Base-by-base conservation (phyloP, 305 asterid genomes). In the Fraxinus velutina region DNA sequence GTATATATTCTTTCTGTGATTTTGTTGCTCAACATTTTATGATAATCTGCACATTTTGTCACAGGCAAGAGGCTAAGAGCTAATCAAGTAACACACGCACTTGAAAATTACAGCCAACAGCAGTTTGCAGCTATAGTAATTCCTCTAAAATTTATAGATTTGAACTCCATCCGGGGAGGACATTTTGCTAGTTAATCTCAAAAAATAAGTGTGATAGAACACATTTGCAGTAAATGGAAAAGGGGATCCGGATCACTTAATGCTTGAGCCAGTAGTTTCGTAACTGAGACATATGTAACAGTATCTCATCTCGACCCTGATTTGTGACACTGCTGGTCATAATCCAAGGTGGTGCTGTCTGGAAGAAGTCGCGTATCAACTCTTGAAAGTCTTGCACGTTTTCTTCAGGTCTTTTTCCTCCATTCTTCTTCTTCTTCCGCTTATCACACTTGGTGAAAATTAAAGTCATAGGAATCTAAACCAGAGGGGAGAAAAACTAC, bases 251-350 rank as follows among this genome's bases (percentile, higher is more conserved):
- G 10, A 36, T 36, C 36, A 78, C 50, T 84, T 83, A 94, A 85
- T 96, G 97, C 86, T 96, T 94, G 81, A 93, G 97, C 99, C 99
- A 94, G 89, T 96, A 96, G 85, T 94, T 96, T 24, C 97, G 83
- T 29, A 96, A 91, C 92, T 96, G 99, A 66, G 99, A 92, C 94
- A 94, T 94, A 87, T 96, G 99, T 90, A 94, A 75, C 86, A 96
- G 76, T 79, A 96, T 93, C 82, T 96, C 99, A n/a, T 96, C 99
- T 47, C 99, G 89, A 0, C 99, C 99, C 89, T 92, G 98, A 82
- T 96, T 94, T 21, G 98, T 96, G 44, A 96, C 91, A 34, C 99
- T 94, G 80, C 99, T 94, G 0, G 98, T 96, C 98, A 93, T 94
- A 44, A 96, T 94, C 98, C 99, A 96, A 76, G 99, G 99, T 2